Base-by-base conservation (phyloP, 176 grass and related monocot species). In the Oryza brachyantha region DNA sequence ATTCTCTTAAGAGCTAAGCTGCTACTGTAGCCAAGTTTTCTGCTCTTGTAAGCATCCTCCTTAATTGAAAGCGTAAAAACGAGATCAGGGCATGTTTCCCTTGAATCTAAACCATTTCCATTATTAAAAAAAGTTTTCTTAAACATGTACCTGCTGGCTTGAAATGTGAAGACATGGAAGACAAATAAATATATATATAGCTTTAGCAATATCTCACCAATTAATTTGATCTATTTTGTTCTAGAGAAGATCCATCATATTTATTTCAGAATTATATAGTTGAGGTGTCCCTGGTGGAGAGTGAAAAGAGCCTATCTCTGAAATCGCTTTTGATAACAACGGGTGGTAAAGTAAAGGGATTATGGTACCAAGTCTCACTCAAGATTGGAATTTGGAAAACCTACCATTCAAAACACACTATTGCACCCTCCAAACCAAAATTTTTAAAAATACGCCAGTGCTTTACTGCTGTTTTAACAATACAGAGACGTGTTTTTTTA, bases 311-410 rank as follows among this genome's bases (percentile, higher is more conserved):
- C 16, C 16, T 14, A 80, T 71, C 17, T 42, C 35, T 42, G 22
- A 74, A 31, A 57, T 41, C 32, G 13, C 22, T 29, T 27, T 50
- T 71, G 16, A 62, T 41, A 29, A 26, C 10, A 37, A 55, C 2
- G 6, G n/a, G 39, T 54, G 63, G 8, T 75, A 81, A 68, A 75
- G 27, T 31, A 40, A 57, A 64, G 1, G 16, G 12, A 85, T 73
- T 74, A 43, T 59, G 76, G 68, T 79, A 45, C 45, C 45, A 58
- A 7, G 25, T 54, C 78, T 70, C 26, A 14, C 29, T 64, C 55
- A 13, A 66, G 22, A 16, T 64, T 55, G 21, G 6, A 55, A 22
- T 55, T 55, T 7, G 61, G 52, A 79, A 79, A 68, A 21, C 31
- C 32, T 62, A 73, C 39, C 19, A 41, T 66, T 57, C 58, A 79